Conservation (phyloP, 2,329 filamentous ascomycete species). For the Onygenales sp. region DNA sequence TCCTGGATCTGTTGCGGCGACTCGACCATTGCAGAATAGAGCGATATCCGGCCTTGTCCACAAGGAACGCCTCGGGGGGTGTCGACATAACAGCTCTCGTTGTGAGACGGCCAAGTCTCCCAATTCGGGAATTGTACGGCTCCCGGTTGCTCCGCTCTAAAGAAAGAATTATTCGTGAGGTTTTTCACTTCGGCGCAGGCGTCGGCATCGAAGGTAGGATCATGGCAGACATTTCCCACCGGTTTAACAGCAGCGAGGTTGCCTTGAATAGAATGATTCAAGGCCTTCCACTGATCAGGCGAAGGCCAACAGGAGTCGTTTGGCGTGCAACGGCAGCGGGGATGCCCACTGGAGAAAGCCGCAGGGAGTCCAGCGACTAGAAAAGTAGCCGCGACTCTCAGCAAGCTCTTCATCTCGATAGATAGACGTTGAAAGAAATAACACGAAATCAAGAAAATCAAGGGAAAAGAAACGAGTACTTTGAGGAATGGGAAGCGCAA, state of each 20-base stretch:
- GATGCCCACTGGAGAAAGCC: slow-evolving; percentile 1
- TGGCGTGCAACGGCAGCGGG: slow-evolving; percentile 35
- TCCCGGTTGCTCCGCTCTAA: slow-evolving; percentile 27
- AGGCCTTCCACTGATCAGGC: slow-evolving; percentile 34
- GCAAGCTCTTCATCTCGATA: background rate
- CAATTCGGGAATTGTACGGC: slow-evolving; percentile 31
- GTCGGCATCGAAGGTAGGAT: slow-evolving; percentile 36
- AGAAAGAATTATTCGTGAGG: slow-evolving; percentile 20
- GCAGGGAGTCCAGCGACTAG: background rate
- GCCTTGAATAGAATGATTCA: slow-evolving; percentile 45
- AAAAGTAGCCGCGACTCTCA: background rate
- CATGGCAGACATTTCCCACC: slow-evolving; percentile 45
- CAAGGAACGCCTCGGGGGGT: slow-evolving; percentile 17
- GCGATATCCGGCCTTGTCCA: slow-evolving; percentile 26
- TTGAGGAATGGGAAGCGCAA: background rate
- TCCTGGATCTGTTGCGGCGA: slow-evolving; percentile 25
- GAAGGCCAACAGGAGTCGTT: slow-evolving; percentile 48
- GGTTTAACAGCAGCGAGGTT: slow-evolving; percentile 45
- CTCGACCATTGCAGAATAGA: slow-evolving; percentile 27
- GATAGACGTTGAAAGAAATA: background rate
- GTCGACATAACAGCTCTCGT: slow-evolving; percentile 29
- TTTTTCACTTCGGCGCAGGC: slow-evolving; percentile 27
- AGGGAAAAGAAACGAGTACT: background rate
- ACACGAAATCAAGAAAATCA: background rate
- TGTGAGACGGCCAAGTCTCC: slow-evolving; percentile 27